A percentile compares a stretch with the other conserved stretches of the same genome.
Evolutionary conservation across 257 asterid species (phyloP).

Genomic region (Thymus mandschuricus): DNA sequence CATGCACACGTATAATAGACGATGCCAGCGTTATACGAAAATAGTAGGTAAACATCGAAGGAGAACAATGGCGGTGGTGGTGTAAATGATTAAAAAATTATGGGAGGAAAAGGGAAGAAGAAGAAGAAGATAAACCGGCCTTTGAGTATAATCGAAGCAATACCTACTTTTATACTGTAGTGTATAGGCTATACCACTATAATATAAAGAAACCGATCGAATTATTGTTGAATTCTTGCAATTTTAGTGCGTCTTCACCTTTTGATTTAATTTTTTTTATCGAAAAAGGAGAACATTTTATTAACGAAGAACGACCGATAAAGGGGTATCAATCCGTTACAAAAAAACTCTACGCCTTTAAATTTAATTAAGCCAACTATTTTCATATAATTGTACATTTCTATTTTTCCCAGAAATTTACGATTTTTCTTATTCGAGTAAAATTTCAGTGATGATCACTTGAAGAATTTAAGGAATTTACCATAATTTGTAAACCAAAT

Average conservation of each 20-base stretch:
- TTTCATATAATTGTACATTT: too few relatives aligned
- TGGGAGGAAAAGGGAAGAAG: background rate
- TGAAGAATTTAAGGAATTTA: background rate
- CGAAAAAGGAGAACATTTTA: too few relatives aligned
- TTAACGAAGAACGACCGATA: too few relatives aligned
- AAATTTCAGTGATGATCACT: too few relatives aligned
- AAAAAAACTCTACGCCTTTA: too few relatives aligned
- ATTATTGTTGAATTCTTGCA: constrained; percentile 7
- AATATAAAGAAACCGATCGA: constrained; percentile 10
- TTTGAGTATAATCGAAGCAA: constrained; percentile 41
- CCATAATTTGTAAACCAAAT: background rate
- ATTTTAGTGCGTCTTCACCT: background rate
- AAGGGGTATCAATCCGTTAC: too few relatives aligned
- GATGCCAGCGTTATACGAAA: too few relatives aligned
- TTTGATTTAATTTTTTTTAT: too few relatives aligned
- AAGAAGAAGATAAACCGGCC: constrained; percentile 20
- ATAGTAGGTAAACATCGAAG: background rate
- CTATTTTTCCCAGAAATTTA: too few relatives aligned
- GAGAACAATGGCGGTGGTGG: constrained; percentile 4
- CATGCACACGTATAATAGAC: too few relatives aligned
- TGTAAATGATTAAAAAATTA: background rate
- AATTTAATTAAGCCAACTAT: too few relatives aligned
- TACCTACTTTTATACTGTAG: constrained; percentile 8
- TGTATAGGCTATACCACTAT: background rate
- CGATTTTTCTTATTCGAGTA: too few relatives aligned